phyloP scores from a whole-genome alignment of 225 moss, liverwort and hornwort genomes.

The Anthoceros angustus region DNA sequence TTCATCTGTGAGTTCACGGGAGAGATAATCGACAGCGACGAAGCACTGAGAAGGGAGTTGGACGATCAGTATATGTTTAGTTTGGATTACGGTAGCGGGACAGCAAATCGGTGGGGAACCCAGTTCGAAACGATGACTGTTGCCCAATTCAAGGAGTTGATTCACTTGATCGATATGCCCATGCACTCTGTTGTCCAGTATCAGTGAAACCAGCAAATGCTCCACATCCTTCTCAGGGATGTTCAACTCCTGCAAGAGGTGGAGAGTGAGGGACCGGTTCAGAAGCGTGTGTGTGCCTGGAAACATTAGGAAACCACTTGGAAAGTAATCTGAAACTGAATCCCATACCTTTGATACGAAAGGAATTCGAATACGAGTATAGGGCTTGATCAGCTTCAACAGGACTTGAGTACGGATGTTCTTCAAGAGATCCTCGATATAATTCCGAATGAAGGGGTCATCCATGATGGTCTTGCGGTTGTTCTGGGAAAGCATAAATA shows the following conservation, averaged over 20 bases:
- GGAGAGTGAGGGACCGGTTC: background rate
- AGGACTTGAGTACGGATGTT: constrained; percentile 97
- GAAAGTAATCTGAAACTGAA: background rate
- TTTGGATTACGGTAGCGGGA: constrained; percentile 10
- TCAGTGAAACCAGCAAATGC: constrained; percentile 86
- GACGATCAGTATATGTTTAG: constrained; percentile 79
- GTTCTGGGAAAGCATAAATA: constrained; percentile 27
- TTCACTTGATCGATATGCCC: constrained; percentile 99
- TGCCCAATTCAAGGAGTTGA: constrained; percentile 86
- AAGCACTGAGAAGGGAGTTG: constrained; percentile 41
- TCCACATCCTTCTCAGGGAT: constrained; percentile 98
- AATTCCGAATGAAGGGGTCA: constrained; percentile 86
- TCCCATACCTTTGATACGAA: constrained; percentile 72
- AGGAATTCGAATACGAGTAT: constrained; percentile 92
- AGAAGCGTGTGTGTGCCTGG: background rate
- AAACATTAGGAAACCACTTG: too few species aligned
- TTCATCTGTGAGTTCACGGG: constrained; percentile 89
- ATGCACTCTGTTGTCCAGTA: constrained; percentile 96
- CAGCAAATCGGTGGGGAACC: background rate
- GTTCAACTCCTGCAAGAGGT: constrained; percentile 57
- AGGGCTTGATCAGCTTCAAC: constrained; percentile 97
- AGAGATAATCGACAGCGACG: constrained; percentile 42
- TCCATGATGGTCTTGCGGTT: constrained; percentile 99
- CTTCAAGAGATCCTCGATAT: constrained; percentile 93
- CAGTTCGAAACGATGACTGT: background rate